Conservation (phyloP, 2,329 filamentous ascomycete genomes). For the Colletotrichum theobromicola region DNA sequence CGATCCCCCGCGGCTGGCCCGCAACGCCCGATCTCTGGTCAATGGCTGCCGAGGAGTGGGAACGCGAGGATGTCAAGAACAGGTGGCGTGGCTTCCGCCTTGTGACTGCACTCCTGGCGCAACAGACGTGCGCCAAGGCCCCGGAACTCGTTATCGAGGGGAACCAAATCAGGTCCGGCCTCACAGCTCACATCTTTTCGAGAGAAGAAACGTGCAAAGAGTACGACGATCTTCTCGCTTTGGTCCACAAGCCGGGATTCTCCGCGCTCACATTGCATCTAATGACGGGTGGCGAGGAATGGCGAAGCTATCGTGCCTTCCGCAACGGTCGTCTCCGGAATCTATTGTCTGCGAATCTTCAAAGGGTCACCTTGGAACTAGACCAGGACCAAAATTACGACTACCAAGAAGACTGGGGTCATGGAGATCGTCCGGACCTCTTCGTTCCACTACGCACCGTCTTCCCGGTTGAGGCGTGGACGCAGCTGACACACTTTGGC, state of each 20-base stretch:
- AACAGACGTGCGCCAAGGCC: slow-evolving; percentile 22
- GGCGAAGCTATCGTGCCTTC: slow-evolving; percentile 11
- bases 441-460: slow-evolving; percentile 28
- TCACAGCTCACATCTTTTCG: slow-evolving; percentile 36
- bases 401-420: background rate
- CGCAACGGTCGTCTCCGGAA: slow-evolving; percentile 22
- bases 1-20: slow-evolving; percentile 37
- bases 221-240: slow-evolving; percentile 26
- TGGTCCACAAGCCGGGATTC: slow-evolving; percentile 30
- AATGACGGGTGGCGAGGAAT: slow-evolving; percentile 10
- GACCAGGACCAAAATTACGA: slow-evolving; percentile 14
- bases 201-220: slow-evolving; percentile 24
- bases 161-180: slow-evolving; percentile 30
- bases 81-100: slow-evolving; percentile 36
- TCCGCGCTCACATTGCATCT: slow-evolving; percentile 30
- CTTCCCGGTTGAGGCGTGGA: slow-evolving; percentile 33
- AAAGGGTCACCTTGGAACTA: slow-evolving; percentile 26
- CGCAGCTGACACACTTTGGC: slow-evolving; percentile 33
- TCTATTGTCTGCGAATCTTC: slow-evolving; percentile 24
- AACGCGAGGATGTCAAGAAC: slow-evolving; percentile 20
- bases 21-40: background rate
- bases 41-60: background rate
- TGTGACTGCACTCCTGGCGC: slow-evolving; percentile 30
- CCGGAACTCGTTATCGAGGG: slow-evolving; percentile 39
- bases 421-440: background rate